Evolutionary conservation across 371 early-diverging fungal genomes (phyloP).

Genomic region (Apophysomyces variabilis): DNA sequence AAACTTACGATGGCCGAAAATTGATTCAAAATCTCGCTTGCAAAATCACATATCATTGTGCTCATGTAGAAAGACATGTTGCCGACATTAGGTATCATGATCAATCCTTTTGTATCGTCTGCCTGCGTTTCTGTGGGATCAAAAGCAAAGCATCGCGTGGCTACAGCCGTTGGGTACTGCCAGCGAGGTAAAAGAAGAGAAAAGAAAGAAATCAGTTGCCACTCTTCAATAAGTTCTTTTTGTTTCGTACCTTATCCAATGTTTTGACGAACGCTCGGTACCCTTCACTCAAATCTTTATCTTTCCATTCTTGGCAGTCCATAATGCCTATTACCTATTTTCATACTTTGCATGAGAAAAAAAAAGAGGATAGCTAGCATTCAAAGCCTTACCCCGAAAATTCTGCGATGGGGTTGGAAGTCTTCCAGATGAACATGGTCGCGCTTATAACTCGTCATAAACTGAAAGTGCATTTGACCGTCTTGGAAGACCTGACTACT

Average conservation of each 20-base stretch:
- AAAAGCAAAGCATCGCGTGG: slow-evolving; percentile 81
- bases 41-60: slow-evolving; percentile 78
- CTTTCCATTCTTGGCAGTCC: slow-evolving; percentile 79
- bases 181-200: no score
- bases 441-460: slow-evolving; percentile 66
- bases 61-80: slow-evolving; percentile 78
- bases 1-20: slow-evolving; percentile 41
- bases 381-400: slow-evolving; percentile 68
- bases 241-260: slow-evolving; percentile 59
- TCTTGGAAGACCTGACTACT: slow-evolving; percentile 69
- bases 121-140: slow-evolving; percentile 77
- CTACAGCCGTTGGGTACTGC: slow-evolving; percentile 77
- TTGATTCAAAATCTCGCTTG: slow-evolving; percentile 67
- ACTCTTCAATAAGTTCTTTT: neutral
- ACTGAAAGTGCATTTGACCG: slow-evolving; percentile 80
- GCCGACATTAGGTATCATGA: slow-evolving; percentile 84
- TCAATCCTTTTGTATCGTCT: slow-evolving; percentile 76
- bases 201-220: neutral
- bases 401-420: slow-evolving; percentile 76
- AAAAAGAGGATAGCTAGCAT: neutral
- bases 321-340: slow-evolving; percentile 81
- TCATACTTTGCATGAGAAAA: neutral
- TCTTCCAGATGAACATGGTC: slow-evolving; percentile 74
- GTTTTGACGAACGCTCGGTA: slow-evolving; percentile 65
- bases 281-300: slow-evolving; percentile 65